These are phyloP conservation scores for Cladophialophora bantiana DNA, from an alignment of 2,329 filamentous ascomycete genomes.

Conservation along the genomic window DNA sequence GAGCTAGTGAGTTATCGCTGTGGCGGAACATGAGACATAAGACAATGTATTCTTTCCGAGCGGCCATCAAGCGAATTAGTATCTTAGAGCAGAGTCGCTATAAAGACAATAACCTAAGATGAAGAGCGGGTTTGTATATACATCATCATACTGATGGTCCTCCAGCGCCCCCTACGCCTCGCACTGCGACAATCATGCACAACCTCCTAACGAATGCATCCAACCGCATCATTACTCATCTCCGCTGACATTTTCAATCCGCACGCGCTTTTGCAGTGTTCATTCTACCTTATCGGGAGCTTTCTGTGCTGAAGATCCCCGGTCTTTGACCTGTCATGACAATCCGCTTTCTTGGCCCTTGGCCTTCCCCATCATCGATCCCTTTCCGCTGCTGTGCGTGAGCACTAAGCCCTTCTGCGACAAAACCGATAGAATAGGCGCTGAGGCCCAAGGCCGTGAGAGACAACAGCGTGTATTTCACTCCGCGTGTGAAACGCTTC, in stretches of 20 bases:
- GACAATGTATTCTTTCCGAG: neutral
- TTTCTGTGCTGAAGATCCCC: slow-evolving; percentile 41
- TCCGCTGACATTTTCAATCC: neutral
- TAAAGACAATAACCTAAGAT: neutral
- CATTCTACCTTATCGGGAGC: slow-evolving; percentile 32
- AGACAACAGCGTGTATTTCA: slow-evolving; percentile 29
- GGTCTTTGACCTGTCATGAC: slow-evolving; percentile 37
- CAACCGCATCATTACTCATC: neutral
- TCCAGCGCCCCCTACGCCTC: neutral
- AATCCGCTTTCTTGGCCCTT: slow-evolving; percentile 38
- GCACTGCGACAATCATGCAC: neutral
- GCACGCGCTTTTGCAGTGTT: neutral
- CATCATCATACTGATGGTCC: neutral
- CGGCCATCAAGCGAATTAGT: neutral
- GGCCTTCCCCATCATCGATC: slow-evolving; percentile 21
- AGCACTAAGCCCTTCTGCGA: slow-evolving; percentile 37
- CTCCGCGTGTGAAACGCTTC: slow-evolving; percentile 24
- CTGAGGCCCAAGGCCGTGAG: slow-evolving; percentile 27
- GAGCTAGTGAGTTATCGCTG: neutral
- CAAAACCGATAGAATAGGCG: slow-evolving; percentile 38
- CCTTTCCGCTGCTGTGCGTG: slow-evolving; percentile 36
- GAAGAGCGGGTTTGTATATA: neutral
- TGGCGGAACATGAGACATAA: neutral
- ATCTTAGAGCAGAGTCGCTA: neutral
- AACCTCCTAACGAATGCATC: neutral